Base-by-base conservation (phyloP, 2,329 filamentous ascomycete genomes). In the Plectosphaerella sp. region DNA sequence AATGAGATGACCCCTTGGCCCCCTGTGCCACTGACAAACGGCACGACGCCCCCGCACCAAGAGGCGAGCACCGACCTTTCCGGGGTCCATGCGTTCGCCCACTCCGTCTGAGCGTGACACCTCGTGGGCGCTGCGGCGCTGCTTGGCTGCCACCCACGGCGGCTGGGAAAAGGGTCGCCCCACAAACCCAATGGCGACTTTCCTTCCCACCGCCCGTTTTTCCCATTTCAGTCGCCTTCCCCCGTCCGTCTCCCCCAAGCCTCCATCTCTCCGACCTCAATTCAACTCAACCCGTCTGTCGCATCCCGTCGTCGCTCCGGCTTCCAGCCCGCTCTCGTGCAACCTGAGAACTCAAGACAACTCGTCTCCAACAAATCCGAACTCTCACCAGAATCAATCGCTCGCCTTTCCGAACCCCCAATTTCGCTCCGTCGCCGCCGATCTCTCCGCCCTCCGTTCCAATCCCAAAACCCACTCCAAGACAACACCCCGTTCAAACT, bases 391-490 rank as follows among this genome's bases (percentile, higher is more conserved):
- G 28, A 41, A 12, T 49, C 41, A 43, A 43, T 20, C 16, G 8
- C 4, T 33, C 28, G 28, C 8, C 28, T 10, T 33, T 6, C 22
- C 45, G 48, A 33, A 52, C 43, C 45, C 45, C 18, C 7, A 39
- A 14, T 14, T 25, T 25, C 39, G 24, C 39, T 28, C 36, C 45
- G 50, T n/a, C 39, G 43, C 55, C 47, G 51, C 18, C 49, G 49
- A 41, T 52, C 51, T 47, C 54, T 35, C 42, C 46, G 46, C 43
- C 50, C 22, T 14, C 14, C 53, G 28, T 47, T 18, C 43, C 51
- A 16, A 69, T 43, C 43, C 46, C 50, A 45, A 33, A 20, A 25
- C 48, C 41, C 35, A 35, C 25, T 41, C 53, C 54, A 48, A 39
- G 28, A 48, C 56, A 56, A 55, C 41, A 20, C 18, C 28, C 28